phyloP scores from a whole-genome alignment of 2,329 filamentous ascomycete species.

The Penicillium sp. region DNA sequence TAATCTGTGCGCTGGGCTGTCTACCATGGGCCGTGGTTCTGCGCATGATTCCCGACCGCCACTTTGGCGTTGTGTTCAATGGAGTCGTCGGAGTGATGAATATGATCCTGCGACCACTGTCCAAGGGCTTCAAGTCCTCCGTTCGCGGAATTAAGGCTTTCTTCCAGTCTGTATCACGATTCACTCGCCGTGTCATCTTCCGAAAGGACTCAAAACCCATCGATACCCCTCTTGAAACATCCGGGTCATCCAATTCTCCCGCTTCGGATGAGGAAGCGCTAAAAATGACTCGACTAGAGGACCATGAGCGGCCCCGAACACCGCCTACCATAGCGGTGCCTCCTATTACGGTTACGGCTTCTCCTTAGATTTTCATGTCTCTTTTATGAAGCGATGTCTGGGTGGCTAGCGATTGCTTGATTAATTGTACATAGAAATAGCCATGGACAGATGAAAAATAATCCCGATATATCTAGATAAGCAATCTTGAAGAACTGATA shows the following conservation, averaged over 20 bases:
- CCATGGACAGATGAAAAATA: neutral
- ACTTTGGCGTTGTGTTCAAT: conserved; percentile 42
- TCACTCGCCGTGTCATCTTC: conserved; percentile 18
- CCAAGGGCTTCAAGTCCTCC: conserved; percentile 28
- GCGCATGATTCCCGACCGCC: conserved; percentile 72
- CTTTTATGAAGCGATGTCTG: conserved; percentile 3
- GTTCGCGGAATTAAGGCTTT: conserved; percentile 23
- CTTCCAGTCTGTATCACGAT: conserved; percentile 24
- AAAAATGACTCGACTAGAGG: conserved; percentile 5
- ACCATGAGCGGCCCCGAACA: conserved; percentile 19
- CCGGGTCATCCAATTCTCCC: neutral
- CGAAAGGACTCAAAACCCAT: conserved; percentile 4
- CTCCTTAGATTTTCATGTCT: conserved; percentile 19
- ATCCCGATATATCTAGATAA: neutral
- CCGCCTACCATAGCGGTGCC: conserved; percentile 28
- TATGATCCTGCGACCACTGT: conserved; percentile 45
- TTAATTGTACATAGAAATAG: neutral
- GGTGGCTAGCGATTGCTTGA: neutral
- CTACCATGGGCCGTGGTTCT: conserved; percentile 78
- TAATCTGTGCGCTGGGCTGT: conserved; percentile 78
- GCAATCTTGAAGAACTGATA: too few species aligned
- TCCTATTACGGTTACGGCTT: conserved; percentile 40
- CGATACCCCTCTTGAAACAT: neutral
- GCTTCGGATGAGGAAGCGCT: conserved; percentile 8
- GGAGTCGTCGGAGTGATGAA: conserved; percentile 54